Percentiles rank a stretch among this genome's conserved stretches.
phyloP scores from a whole-genome alignment of 768 basidiomycete species.

The Lactarius evosmus region DNA sequence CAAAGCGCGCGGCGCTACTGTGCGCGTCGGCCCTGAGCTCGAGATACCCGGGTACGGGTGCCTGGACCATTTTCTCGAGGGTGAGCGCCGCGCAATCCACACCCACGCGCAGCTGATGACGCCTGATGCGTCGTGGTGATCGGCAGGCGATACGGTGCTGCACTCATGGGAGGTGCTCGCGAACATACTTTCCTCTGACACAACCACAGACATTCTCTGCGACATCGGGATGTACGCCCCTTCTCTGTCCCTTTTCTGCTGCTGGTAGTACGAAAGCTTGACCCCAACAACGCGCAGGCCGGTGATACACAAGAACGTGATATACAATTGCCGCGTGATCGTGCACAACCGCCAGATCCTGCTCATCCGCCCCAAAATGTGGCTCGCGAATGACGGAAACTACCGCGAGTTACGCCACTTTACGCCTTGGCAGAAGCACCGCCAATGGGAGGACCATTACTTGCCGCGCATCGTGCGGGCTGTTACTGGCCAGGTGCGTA shows the following conservation, averaged over 20 bases:
- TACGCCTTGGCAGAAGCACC: slow-evolving; percentile 91
- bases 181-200: slow-evolving; percentile 80
- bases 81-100: slow-evolving; percentile 43
- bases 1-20: slow-evolving; percentile 80
- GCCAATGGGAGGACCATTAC: slow-evolving; percentile 87
- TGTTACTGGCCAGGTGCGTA: slow-evolving; percentile 78
- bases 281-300: slow-evolving; percentile 64
- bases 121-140: background rate
- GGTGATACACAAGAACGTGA: slow-evolving; percentile 95
- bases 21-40: slow-evolving; percentile 94
- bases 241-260: background rate
- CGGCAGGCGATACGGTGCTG: slow-evolving; percentile 84
- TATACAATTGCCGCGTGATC: slow-evolving; percentile 94
- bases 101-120: background rate
- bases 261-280: background rate
- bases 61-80: slow-evolving; percentile 96
- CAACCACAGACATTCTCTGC: slow-evolving; percentile 82
- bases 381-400: slow-evolving; percentile 98
- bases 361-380: slow-evolving; percentile 98
- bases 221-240: slow-evolving; percentile 85
- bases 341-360: slow-evolving; percentile 83
- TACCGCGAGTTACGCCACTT: slow-evolving; percentile 84
- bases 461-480: slow-evolving; percentile 86
- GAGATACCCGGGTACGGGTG: slow-evolving; percentile 99
- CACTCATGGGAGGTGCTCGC: slow-evolving; percentile 98